Base-by-base conservation (phyloP, 257 asterid species). In the Cynanchum wilfordii region DNA sequence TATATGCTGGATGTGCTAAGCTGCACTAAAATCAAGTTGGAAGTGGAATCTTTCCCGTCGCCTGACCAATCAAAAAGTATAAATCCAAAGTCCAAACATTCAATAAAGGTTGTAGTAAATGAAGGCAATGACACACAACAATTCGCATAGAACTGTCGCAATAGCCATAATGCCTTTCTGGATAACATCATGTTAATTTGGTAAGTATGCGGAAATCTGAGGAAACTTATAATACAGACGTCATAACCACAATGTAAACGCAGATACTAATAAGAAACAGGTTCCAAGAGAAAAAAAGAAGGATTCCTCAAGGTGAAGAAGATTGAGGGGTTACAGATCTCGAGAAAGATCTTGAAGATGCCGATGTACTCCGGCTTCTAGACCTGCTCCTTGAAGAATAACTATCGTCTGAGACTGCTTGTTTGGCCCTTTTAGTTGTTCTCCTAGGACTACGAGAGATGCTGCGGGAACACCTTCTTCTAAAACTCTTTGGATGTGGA, bases 311-410 rank as follows among this genome's bases (percentile, higher is more conserved):
- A 72, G 86, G 69, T 15, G 80, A 79, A 0, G 75, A 78, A 19
- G 75, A 69, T 7, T 62, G 13, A 10, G 87, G 81, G 64, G 87
- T 77, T 73, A 51, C 81, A 42, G 88, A 84, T 52, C 89, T 77
- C 1, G 90, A 80, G 60, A 71, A 40, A 30, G 86, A 84, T 44
- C 82, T 70, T 4, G 93, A 82, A 15, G 92, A 87, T 0, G 88
- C 86, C 73, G 86, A 58, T 0, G 58, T 84, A 42, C 86, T 81
- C 7, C 79, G 80, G 51, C 93, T 80, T 73, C 95, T 84, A 2
- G 89, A 78, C 72, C 72, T 81, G 57, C 84, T 84, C 64, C 95
- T 75, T 0, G 89, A 85, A 3, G 89, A 84, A 25, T 79, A 69
- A 60, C 92, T 84, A 22, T 68, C 80, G 0, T 69, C 54, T 29